These are phyloP conservation scores for Lentinula edodes DNA, from an alignment of 768 basidiomycete species.

Conservation along the genomic window DNA sequence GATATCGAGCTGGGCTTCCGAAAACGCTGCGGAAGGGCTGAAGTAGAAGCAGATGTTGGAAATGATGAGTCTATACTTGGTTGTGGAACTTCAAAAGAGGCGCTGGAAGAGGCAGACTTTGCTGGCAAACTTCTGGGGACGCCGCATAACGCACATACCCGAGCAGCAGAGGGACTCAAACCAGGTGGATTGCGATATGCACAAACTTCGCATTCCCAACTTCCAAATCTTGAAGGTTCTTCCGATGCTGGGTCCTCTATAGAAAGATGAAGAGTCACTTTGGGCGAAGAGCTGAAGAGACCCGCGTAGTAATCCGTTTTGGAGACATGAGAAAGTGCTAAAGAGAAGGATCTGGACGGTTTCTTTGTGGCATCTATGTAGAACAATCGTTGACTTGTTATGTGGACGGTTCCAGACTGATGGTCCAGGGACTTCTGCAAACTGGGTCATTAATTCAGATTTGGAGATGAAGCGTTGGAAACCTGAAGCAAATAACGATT, in stretches of 20 bases:
- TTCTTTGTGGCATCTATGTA: conserved; percentile 58
- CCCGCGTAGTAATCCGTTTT: conserved; percentile 89
- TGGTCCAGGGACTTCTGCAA: conserved; percentile 77
- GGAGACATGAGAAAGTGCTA: conserved; percentile 58
- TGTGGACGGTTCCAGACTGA: conserved; percentile 65
- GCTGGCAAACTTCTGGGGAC: conserved; percentile 49
- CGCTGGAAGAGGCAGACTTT: conserved; percentile 15
- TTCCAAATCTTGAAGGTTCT: conserved; percentile 33
- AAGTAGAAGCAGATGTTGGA: conserved; percentile 32
- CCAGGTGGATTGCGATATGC: conserved; percentile 77
- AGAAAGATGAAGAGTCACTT: conserved; percentile 74
- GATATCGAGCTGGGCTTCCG: conserved; percentile 34
- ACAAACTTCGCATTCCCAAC: conserved; percentile 90
- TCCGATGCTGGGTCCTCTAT: conserved; percentile 15
- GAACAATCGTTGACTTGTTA: conserved; percentile 83
- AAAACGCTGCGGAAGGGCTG: conserved; percentile 16
- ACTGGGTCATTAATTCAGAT: conserved; percentile 39
- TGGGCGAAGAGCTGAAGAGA: conserved; percentile 83
- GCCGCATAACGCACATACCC: conserved; percentile 79
- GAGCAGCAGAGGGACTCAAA: conserved; percentile 59
- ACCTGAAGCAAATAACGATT: neutral
- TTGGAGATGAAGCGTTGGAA: conserved; percentile 3
- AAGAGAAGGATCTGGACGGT: conserved; percentile 51
- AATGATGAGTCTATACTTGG: conserved; percentile 36
- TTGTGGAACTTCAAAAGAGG: conserved; percentile 22